Conservation (phyloP, 176 grass and related monocot genomes). For the Phoenix roebelenii region DNA sequence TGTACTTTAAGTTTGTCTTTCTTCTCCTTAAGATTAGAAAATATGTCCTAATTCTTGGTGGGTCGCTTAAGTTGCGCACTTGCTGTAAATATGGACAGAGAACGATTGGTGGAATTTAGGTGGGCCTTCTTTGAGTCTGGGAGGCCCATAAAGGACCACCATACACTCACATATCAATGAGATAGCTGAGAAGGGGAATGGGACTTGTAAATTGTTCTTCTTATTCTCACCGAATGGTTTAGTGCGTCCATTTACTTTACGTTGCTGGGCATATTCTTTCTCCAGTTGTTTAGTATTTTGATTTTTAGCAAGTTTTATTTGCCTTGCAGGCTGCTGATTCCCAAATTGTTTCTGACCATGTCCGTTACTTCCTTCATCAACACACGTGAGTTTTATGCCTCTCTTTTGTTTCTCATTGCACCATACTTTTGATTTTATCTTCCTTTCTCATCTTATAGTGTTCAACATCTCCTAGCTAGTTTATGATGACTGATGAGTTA, state of each 20-base stretch:
- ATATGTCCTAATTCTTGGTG: constrained; percentile 43
- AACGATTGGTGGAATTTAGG: constrained; percentile 34
- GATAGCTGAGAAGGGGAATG: too few relatives aligned
- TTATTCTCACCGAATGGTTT: neutral
- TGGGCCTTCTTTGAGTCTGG: constrained; percentile 19
- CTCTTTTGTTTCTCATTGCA: neutral
- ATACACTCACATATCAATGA: constrained; percentile 6
- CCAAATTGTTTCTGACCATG: constrained; percentile 88
- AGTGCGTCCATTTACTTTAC: neutral
- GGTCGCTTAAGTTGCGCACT: constrained; percentile 23
- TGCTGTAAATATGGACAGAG: constrained; percentile 47
- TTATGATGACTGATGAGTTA: too few relatives aligned
- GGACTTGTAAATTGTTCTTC: too few relatives aligned
- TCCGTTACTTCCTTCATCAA: constrained; percentile 88
- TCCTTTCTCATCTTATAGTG: too few relatives aligned
- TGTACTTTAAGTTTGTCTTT: neutral
- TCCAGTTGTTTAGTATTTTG: neutral
- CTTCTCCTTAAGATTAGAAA: neutral
- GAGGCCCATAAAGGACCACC: constrained; percentile 29
- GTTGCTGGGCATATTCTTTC: neutral
- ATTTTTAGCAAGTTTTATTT: constrained; percentile 12
- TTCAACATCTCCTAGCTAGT: too few relatives aligned
- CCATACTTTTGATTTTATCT: too few relatives aligned
- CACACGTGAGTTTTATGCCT: constrained; percentile 53
- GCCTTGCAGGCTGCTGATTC: constrained; percentile 71